Evolutionary conservation across 139 green algal species (phyloP).

Genomic region (Picochlorum sp.): DNA sequence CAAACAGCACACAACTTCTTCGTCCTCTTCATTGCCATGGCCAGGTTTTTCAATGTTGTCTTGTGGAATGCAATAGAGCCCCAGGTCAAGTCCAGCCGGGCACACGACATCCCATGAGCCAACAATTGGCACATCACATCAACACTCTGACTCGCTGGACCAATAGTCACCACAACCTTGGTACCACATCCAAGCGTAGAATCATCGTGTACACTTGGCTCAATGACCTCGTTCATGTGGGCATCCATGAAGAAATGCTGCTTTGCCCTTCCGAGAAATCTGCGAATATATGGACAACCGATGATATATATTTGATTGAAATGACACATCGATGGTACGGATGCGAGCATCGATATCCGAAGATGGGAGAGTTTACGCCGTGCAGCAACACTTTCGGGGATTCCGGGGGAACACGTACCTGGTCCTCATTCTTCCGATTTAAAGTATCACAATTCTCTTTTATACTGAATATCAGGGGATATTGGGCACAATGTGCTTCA

Average conservation of each 20-base stretch:
- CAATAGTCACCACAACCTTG: conserved; percentile 65
- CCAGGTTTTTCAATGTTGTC: conserved; percentile 58
- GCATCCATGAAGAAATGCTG: conserved; percentile 36
- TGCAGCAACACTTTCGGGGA: too few species aligned
- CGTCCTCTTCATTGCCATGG: conserved; percentile 49
- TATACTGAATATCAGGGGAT: too few species aligned
- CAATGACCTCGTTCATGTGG: conserved; percentile 19
- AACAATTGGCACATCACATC: conserved; percentile 54
- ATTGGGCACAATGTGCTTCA: too few species aligned
- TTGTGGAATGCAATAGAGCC: conserved; percentile 52
- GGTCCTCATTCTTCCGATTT: too few species aligned
- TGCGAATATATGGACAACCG: not conserved
- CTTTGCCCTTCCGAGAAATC: conserved; percentile 4
- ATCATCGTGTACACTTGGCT: conserved; percentile 13
- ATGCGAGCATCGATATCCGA: not conserved
- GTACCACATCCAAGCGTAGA: conserved; percentile 12
- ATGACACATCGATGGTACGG: too few species aligned
- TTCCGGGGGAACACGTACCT: too few species aligned
- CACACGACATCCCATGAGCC: conserved; percentile 54
- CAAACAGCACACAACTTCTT: conserved; percentile 65
- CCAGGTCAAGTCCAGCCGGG: conserved; percentile 71
- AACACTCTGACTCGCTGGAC: conserved; percentile 54
- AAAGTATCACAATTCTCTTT: too few species aligned
- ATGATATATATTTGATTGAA: too few species aligned
- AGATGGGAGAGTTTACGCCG: not conserved